Percentiles rank a stretch among this genome's conserved stretches.
Conservation (phyloP, 2,329 filamentous ascomycete species). For the Scytalidium sp. region DNA sequence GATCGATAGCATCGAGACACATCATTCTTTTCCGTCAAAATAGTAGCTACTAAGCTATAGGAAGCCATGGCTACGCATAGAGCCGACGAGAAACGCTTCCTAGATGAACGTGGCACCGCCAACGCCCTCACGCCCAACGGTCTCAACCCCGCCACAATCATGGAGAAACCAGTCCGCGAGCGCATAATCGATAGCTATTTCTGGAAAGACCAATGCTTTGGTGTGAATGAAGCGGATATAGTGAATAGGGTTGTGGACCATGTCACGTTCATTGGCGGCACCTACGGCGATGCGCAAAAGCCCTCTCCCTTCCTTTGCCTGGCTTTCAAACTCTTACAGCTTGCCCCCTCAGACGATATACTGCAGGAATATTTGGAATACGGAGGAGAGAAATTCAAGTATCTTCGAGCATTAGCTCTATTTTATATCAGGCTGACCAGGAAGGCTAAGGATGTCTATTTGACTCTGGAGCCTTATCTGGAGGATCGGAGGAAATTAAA, state of each 20-base stretch:
- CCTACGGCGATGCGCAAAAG: slow-evolving; percentile 78
- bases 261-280: slow-evolving; percentile 82
- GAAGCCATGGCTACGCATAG: slow-evolving; percentile 50
- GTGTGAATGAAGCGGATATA: slow-evolving; percentile 78
- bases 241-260: slow-evolving; percentile 86
- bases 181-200: slow-evolving; percentile 95
- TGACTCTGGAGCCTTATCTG: slow-evolving; percentile 76
- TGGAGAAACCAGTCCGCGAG: slow-evolving; percentile 94
- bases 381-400: slow-evolving; percentile 76
- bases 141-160: slow-evolving; percentile 90
- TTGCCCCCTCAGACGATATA: slow-evolving; percentile 76
- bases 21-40: background rate
- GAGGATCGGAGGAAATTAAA: slow-evolving; percentile 81
- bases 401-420: slow-evolving; percentile 81
- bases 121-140: slow-evolving; percentile 77
- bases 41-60: background rate
- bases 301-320: slow-evolving; percentile 92
- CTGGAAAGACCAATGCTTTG: slow-evolving; percentile 99
- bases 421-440: slow-evolving; percentile 94
- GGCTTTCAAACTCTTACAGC: slow-evolving; percentile 89
- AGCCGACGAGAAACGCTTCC: slow-evolving; percentile 77
- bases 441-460: slow-evolving; percentile 76
- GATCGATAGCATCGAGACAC: background rate
- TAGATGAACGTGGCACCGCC: slow-evolving; percentile 85
- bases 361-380: slow-evolving; percentile 76